phyloP scores from a whole-genome alignment of 176 grass and related monocot species.

The Tillandsia fasciculata region DNA sequence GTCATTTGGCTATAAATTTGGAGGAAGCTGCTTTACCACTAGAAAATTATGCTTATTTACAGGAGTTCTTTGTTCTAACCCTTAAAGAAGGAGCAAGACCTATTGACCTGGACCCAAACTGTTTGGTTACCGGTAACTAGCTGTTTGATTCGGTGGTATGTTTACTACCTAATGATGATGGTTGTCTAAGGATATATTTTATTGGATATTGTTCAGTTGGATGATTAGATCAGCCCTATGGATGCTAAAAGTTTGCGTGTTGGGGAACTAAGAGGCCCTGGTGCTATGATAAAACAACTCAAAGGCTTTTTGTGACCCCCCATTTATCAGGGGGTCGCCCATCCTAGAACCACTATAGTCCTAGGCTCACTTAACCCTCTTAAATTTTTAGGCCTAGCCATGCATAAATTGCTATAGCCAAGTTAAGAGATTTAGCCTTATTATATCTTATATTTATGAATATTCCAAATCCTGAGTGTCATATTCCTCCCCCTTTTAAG shows the following conservation, averaged over 20 bases:
- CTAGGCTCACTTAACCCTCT: no score
- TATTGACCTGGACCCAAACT: slow-evolving; percentile 58
- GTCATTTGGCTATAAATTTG: slow-evolving; percentile 50
- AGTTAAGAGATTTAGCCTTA: no score
- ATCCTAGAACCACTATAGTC: no score
- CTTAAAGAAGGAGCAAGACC: slow-evolving; percentile 70
- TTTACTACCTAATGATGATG: slow-evolving; percentile 7
- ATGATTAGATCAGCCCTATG: slow-evolving; percentile 65
- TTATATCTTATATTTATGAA: no score
- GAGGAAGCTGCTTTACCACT: slow-evolving; percentile 59
- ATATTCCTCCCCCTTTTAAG: no score
- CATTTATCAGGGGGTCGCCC: no score
- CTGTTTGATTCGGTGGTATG: slow-evolving; percentile 18
- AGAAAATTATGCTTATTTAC: slow-evolving; percentile 76
- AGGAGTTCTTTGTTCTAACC: slow-evolving; percentile 59
- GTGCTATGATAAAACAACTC: slow-evolving; percentile 74
- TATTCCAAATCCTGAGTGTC: no score
- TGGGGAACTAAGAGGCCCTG: slow-evolving; percentile 51
- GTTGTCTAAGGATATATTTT: slow-evolving; percentile 5
- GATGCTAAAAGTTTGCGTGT: slow-evolving; percentile 66
- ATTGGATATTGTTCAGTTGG: slow-evolving; percentile 20
- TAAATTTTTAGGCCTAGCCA: no score
- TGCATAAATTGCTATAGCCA: no score
- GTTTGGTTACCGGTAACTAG: slow-evolving; percentile 78
- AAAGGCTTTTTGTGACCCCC: slow-evolving; percentile 41